Evolutionary conservation across 2,329 filamentous ascomycete species (phyloP).

Genomic region (Fusarium odoratissimum): DNA sequence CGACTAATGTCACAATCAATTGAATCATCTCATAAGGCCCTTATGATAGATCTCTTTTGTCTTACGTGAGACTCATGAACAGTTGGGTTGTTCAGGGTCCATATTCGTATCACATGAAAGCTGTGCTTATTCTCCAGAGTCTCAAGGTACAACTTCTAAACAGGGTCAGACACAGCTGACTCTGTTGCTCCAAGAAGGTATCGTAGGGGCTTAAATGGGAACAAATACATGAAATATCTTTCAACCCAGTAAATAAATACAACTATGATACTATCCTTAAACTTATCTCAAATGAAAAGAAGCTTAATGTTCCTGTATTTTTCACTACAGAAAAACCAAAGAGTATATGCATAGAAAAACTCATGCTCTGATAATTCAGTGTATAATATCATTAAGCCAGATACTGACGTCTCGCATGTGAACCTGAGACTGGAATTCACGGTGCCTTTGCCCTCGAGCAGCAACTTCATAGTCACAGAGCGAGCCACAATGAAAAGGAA

Average conservation of each 20-base stretch:
- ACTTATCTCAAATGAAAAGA: background rate
- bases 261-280: background rate
- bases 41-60: background rate
- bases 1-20: background rate
- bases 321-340: background rate
- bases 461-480: background rate
- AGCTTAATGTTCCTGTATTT: no score
- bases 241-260: background rate
- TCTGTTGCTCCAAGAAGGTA: background rate
- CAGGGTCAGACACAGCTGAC: background rate
- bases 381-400: background rate
- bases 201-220: background rate
- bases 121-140: background rate
- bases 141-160: background rate
- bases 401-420: background rate
- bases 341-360: background rate
- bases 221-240: background rate
- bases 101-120: background rate
- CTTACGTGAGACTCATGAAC: constrained; percentile 4
- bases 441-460: background rate
- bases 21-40: background rate
- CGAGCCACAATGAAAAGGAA: background rate
- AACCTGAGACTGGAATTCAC: background rate
- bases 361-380: no score
- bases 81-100: background rate